phyloP scores from a whole-genome alignment of 768 basidiomycete species.

The Suillus discolor region DNA sequence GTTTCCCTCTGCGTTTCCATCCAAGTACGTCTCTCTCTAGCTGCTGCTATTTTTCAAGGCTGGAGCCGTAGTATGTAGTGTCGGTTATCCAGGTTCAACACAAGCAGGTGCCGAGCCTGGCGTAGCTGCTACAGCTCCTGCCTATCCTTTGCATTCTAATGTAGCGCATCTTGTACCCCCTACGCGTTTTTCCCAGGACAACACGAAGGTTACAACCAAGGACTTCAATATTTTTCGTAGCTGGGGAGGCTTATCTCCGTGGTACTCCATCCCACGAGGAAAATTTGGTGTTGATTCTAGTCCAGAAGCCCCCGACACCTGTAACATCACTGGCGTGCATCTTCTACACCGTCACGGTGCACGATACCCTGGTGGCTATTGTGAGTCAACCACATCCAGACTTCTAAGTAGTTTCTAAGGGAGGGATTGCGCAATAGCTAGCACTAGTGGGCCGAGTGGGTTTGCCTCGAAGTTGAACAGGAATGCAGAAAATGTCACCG shows the following conservation, averaged over 20 bases:
- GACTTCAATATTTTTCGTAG: slow-evolving; percentile 66
- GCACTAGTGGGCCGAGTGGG: slow-evolving; percentile 44
- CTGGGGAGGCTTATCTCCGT: slow-evolving; percentile 81
- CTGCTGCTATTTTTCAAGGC: not conserved
- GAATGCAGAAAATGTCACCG: slow-evolving; percentile 54
- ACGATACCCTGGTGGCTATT: slow-evolving; percentile 43
- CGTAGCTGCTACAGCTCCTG: slow-evolving; percentile 62
- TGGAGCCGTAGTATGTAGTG: slow-evolving; percentile 19
- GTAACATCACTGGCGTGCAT: slow-evolving; percentile 71
- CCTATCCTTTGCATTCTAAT: slow-evolving; percentile 71
- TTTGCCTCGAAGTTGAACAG: slow-evolving; percentile 53
- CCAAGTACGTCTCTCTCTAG: slow-evolving; percentile 29
- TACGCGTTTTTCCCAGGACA: slow-evolving; percentile 18
- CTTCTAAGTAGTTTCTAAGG: slow-evolving; percentile 20
- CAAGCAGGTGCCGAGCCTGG: slow-evolving; percentile 22
- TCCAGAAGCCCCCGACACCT: slow-evolving; percentile 67
- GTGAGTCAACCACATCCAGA: slow-evolving; percentile 23
- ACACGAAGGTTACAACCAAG: slow-evolving; percentile 29
- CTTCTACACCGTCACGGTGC: slow-evolving; percentile 80
- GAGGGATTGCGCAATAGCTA: slow-evolving; percentile 14
- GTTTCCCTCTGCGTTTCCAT: slow-evolving; percentile 68
- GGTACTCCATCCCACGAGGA: slow-evolving; percentile 67
- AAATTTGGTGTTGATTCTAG: slow-evolving; percentile 70
- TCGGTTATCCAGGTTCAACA: slow-evolving; percentile 34
- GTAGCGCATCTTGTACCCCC: slow-evolving; percentile 53